A percentile compares a stretch with the other conserved stretches of the same genome.
These are phyloP conservation scores for Chlamydomonas sp. DNA, from an alignment of 139 green algal species.

Conservation along the genomic window DNA sequence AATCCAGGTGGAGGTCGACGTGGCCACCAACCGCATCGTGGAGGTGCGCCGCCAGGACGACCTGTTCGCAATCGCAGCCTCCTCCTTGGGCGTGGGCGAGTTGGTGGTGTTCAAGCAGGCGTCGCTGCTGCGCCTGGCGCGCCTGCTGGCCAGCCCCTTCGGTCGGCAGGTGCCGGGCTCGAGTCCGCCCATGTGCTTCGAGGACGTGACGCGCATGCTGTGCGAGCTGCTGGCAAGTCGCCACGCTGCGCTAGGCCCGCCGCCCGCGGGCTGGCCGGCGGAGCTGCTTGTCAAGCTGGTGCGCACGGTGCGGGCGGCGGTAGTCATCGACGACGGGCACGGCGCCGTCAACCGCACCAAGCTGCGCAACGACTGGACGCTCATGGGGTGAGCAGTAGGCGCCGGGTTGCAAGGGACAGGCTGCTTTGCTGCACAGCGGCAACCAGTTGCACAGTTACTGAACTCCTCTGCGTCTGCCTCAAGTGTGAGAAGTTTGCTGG, in stretches of 20 bases:
- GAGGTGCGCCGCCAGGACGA: slow-evolving; percentile 7
- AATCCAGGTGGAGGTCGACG: slow-evolving; percentile 13
- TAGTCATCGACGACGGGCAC: slow-evolving; percentile 30
- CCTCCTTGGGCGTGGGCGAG: slow-evolving; percentile 33
- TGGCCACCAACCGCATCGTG: neutral
- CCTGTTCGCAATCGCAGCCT: neutral
- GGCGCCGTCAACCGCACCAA: neutral
- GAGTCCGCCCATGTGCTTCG: slow-evolving; percentile 25
- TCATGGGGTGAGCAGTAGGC: slow-evolving; percentile 1
- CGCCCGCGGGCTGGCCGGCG: neutral
- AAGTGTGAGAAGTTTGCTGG: too few relatives aligned
- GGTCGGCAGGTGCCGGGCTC: slow-evolving; percentile 2
- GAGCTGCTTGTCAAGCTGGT: slow-evolving; percentile 41
- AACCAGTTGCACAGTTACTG: neutral
- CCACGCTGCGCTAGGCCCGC: neutral
- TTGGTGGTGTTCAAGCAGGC: neutral
- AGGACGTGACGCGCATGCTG: slow-evolving; percentile 16
- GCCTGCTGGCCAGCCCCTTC: slow-evolving; percentile 13
- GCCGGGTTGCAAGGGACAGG: neutral
- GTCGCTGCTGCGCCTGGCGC: slow-evolving; percentile 19
- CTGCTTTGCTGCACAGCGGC: neutral
- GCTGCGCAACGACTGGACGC: slow-evolving; percentile 17
- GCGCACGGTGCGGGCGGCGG: slow-evolving; percentile 10
- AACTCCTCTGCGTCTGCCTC: too few relatives aligned
- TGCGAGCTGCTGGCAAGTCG: slow-evolving; percentile 16